Percentiles rank a stretch among this genome's conserved stretches.
Evolutionary conservation across 73 alveolate species (phyloP).

Genomic region (Blepharisma japonicum): DNA sequence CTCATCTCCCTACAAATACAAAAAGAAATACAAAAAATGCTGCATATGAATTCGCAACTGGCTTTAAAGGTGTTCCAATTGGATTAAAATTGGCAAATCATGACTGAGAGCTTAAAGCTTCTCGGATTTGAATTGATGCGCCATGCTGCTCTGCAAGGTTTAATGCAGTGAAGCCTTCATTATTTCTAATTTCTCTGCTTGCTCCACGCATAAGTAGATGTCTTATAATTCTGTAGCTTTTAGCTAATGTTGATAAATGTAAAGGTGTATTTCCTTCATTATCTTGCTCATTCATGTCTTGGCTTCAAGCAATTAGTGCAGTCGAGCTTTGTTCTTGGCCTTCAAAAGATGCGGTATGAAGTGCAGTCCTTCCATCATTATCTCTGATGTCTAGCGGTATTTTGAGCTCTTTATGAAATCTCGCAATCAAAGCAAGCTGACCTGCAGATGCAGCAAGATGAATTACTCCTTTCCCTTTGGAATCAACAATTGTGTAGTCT

Average conservation of each 20-base stretch:
- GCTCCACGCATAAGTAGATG: slow-evolving; percentile 30
- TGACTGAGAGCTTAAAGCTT: neutral
- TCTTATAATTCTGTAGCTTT: slow-evolving; percentile 7
- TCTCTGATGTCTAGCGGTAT: neutral
- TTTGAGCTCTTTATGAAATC: slow-evolving; percentile 15
- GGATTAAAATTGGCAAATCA: slow-evolving; percentile 13
- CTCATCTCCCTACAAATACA: neutral
- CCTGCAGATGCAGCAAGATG: slow-evolving; percentile 24
- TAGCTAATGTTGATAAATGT: slow-evolving; percentile 25
- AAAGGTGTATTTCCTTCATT: slow-evolving; percentile 31
- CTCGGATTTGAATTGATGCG: slow-evolving; percentile 3
- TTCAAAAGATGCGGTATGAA: slow-evolving; percentile 19
- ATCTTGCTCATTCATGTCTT: slow-evolving; percentile 23
- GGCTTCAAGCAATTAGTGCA: slow-evolving; percentile 11
- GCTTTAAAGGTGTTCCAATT: slow-evolving; percentile 14
- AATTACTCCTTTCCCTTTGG: slow-evolving; percentile 8
- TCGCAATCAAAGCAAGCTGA: neutral
- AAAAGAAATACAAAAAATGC: neutral
- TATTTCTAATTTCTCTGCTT: neutral
- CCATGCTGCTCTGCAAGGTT: slow-evolving; percentile 11
- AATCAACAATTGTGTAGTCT: neutral
- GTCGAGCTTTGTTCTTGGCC: slow-evolving; percentile 24
- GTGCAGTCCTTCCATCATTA: slow-evolving; percentile 29
- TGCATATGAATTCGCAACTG: slow-evolving; percentile 7
- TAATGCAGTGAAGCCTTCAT: slow-evolving; percentile 17